phyloP scores from a whole-genome alignment of 2,329 filamentous ascomycete genomes.

The Aspergillus tanneri region DNA sequence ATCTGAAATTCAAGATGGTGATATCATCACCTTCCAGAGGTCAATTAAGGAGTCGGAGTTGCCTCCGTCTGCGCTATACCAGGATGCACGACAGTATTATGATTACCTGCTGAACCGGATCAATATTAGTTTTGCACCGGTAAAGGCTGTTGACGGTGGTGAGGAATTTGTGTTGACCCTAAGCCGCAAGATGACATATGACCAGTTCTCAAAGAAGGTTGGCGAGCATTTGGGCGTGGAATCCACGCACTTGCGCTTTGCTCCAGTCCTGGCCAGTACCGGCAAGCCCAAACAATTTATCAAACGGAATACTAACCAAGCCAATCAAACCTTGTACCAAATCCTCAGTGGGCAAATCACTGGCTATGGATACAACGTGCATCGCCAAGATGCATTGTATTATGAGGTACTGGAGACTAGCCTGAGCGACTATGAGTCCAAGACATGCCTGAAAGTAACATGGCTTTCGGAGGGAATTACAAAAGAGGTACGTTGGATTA shows the following conservation, averaged over 20 bases:
- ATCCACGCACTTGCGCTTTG: conserved; percentile 86
- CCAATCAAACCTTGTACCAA: conserved; percentile 67
- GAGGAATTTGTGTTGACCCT: conserved; percentile 76
- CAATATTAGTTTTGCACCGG: conserved; percentile 72
- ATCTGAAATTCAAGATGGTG: conserved; percentile 93
- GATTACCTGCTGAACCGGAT: conserved; percentile 88
- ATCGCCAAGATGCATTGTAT: conserved; percentile 75
- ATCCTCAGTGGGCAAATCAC: conserved; percentile 77
- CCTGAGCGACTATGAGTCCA: conserved; percentile 86
- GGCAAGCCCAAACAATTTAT: conserved; percentile 76
- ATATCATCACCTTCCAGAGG: conserved; percentile 92
- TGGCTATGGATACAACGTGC: conserved; percentile 65
- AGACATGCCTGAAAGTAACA: conserved; percentile 79
- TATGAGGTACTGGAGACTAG: conserved; percentile 96
- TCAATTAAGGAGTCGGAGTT: conserved; percentile 48
- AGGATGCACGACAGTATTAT: conserved; percentile 81
- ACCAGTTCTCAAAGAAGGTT: conserved; percentile 79
- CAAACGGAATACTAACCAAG: conserved; percentile 69
- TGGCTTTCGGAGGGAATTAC: conserved; percentile 87
- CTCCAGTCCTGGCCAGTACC: conserved; percentile 73
- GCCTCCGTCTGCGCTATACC: conserved; percentile 49
- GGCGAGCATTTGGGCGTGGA: conserved; percentile 74
- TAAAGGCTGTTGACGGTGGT: conserved; percentile 54
- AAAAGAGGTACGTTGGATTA: conserved; percentile 67
- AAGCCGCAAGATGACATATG: conserved; percentile 86